Base-by-base conservation (phyloP, 352 stramenopile genomes). In the Phytophthora palmivora region DNA sequence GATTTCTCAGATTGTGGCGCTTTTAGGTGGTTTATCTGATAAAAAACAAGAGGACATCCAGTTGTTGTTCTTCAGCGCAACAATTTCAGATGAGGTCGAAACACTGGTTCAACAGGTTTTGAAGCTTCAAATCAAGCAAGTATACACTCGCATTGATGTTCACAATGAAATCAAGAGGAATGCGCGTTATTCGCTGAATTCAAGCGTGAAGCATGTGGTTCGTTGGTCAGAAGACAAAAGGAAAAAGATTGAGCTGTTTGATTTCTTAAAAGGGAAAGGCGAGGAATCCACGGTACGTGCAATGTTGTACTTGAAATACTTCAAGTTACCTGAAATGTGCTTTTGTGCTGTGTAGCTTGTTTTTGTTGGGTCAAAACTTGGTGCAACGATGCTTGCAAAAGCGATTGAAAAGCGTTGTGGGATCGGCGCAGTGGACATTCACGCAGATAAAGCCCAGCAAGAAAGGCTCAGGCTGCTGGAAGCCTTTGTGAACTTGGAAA, bases 311-410 rank as follows among this genome's bases (percentile, higher is more conserved):
- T 28, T n/a, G n/a, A 28, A 28, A 28, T 21, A 16, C 11, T 34
- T 28, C 8, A 28, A 34, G 16, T 45, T n/a, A 28, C 37, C 49
- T 39, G 55, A 8, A 21, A 36, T 38, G 16, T 43, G 15, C 16
- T 56, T 9, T 44, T 15, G 54, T 59, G 19, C 33, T 61, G 14
- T 60, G 28, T 30, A 93, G 85, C 63, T 94, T 24, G 80, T 94
- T 21, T 94, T 92, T 63, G 85, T 94, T 6, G 70, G 72, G 18
- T 94, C 85, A 7, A 85, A 79, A 57, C 33, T 70, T 37, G 85
- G 83, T 3, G 79, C 85, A 0, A 75, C 85, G 14, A 71, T 94
- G 67, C 58, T 94, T 6, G 81, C 82, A 8, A 51, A 81, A 36
- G 72, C 79, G 1, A 78, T 94, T 42, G 18, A 71, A 21, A 82